These are phyloP conservation scores for Neofusicoccum sp. DNA, from an alignment of 2,329 filamentous ascomycete genomes.

Conservation along the genomic window DNA sequence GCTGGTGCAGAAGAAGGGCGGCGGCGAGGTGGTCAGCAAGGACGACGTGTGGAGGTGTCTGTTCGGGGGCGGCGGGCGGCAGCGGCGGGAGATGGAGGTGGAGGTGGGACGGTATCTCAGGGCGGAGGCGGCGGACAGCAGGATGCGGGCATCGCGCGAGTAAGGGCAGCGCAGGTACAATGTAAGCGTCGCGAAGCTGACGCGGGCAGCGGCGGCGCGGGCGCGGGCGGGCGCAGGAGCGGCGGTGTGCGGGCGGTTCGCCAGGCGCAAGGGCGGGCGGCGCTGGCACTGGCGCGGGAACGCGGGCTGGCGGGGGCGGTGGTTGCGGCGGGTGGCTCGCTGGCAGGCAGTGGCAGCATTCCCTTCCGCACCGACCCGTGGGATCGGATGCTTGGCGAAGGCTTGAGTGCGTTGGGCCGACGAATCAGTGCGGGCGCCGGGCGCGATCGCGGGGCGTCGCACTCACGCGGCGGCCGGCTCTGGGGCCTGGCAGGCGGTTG, in stretches of 20 bases:
- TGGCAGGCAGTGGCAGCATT: background rate
- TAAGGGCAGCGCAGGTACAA: background rate
- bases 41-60: slow-evolving; percentile 86
- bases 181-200: background rate
- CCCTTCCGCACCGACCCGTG: slow-evolving; percentile 13
- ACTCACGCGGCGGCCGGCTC: background rate
- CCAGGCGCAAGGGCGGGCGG: background rate
- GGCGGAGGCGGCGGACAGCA: slow-evolving; percentile 54
- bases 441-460: slow-evolving; percentile 2
- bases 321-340: background rate
- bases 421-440: background rate
- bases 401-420: slow-evolving; percentile 6
- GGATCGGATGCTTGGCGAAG: slow-evolving; percentile 18
- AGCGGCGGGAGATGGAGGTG: slow-evolving; percentile 33
- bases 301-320: background rate
- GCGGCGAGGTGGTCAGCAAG: slow-evolving; percentile 76
- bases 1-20: slow-evolving; percentile 65
- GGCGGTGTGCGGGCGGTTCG: background rate
- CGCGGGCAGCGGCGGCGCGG: background rate
- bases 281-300: slow-evolving; percentile 1
- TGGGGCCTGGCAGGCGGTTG: background rate
- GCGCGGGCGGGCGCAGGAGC: background rate
- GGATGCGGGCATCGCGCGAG: slow-evolving; percentile 24
- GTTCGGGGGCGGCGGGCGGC: slow-evolving; percentile 60
- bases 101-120: slow-evolving; percentile 53